Evolutionary conservation across 352 stramenopile species (phyloP).

Genomic region (Pythium chondricola): DNA sequence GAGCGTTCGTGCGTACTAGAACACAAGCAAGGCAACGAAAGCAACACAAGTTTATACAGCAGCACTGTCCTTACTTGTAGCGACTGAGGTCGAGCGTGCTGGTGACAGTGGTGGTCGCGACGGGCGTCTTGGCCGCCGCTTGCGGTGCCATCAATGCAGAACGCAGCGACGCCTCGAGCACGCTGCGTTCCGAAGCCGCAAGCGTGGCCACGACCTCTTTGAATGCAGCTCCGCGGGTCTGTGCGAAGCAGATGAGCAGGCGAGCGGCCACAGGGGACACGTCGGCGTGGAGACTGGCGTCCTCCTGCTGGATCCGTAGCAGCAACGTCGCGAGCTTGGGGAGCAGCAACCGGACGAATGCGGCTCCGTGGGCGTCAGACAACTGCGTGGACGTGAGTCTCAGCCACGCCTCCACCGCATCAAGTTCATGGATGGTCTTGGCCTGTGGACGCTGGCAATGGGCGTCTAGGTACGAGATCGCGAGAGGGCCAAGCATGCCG

Average conservation of each 20-base stretch:
- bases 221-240: conserved; percentile 14
- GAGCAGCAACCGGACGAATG: conserved; percentile 57
- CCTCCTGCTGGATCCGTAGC: not conserved
- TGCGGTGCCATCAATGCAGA: conserved; percentile 3
- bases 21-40: too few species aligned
- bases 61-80: conserved; percentile 8
- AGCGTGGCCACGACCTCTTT: conserved; percentile 20
- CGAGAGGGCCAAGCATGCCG: conserved; percentile 25
- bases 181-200: conserved; percentile 6
- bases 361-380: conserved; percentile 29
- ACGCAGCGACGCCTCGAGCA: conserved; percentile 17
- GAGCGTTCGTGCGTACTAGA: conserved; percentile 33
- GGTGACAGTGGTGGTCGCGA: too few species aligned
- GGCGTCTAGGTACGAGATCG: conserved; percentile 23
- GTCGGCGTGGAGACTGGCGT: not conserved
- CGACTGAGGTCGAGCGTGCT: conserved; percentile 20
- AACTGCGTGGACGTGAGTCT: conserved; percentile 40
- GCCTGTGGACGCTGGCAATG: not conserved
- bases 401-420: conserved; percentile 43
- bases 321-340: conserved; percentile 43
- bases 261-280: not conserved
- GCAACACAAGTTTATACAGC: not conserved
- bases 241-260: conserved; percentile 19
- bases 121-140: not conserved
- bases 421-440: conserved; percentile 16